Base-by-base conservation (phyloP, 2,329 filamentous ascomycete species). In the Trichoderma atroviride region DNA sequence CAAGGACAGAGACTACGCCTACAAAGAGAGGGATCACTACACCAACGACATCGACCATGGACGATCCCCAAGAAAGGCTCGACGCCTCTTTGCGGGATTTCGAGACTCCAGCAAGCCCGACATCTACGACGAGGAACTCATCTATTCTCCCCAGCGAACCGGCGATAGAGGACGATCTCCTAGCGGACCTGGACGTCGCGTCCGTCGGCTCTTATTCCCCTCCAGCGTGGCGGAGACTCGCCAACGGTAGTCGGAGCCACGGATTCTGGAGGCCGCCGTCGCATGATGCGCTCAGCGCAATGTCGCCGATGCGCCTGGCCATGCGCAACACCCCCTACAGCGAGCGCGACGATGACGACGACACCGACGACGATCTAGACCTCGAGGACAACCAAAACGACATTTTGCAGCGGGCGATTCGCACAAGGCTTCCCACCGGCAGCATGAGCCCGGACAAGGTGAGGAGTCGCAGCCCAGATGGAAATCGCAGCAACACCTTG, bases 211-310 rank as follows among this genome's bases (percentile, higher is more conserved):
- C 86, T 71, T 89, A 86, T 81, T 87, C 84, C 75, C 87, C 87
- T 69, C 87, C 87, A 72, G 87, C 87, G 59, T 89, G 87, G 87
- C 83, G 85, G 76, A 85, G 86, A 73, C 85, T 88, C 79, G 84
- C 82, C 81, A 88, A 87, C 83, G 87, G 86, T 74, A 83, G 84
- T 73, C 83, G 84, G 76, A 87, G 83, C 78, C 86, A 82, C 75
- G 86, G 86, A 72, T 88, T 89, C 77, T 89, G 90, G 85, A 85
- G 86, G 74, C 74, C 76, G n/a, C 76, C 76, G 70, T 76, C 76
- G 71, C 85, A 88, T 74, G 86, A 89, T 74, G 80, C 83, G 11
- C 81, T 87, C 53, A 84, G 83, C 70, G 79, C 83, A 47, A 80
- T 82, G 65, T 81, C 85, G 29, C 72, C 73, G 31, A 63, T 68